Conservation (phyloP, 2,329 filamentous ascomycete genomes). For the Aspergillus sp. region DNA sequence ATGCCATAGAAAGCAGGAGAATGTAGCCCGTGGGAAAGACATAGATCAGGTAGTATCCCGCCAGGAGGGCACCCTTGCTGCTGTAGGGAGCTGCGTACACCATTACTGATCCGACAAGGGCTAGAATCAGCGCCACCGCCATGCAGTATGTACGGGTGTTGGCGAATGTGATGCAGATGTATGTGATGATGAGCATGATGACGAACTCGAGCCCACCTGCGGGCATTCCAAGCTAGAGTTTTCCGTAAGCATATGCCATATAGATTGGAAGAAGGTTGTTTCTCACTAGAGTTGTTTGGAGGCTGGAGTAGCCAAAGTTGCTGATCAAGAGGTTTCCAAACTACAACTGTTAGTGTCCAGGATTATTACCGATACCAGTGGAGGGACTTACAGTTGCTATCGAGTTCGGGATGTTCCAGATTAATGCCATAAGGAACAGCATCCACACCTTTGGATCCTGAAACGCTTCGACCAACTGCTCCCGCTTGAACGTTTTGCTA, state of each 20-base stretch:
- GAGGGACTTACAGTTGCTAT: background rate
- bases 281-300: background rate
- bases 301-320: background rate
- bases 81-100: background rate
- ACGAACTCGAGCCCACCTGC: background rate
- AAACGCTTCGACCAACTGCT: slow-evolving; percentile 8
- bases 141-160: background rate
- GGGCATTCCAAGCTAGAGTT: background rate
- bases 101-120: background rate
- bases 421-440: background rate
- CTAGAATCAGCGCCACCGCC: background rate
- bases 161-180: background rate
- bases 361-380: background rate
- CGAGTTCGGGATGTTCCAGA: background rate
- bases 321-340: background rate
- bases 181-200: background rate
- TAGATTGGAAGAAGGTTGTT: background rate
- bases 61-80: background rate
- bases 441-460: slow-evolving; percentile 6
- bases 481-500: slow-evolving; percentile 9
- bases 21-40: background rate
- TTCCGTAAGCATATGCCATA: background rate
- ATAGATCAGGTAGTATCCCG: background rate
- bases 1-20: background rate
- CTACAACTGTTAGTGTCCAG: background rate